Conservation (phyloP, 768 basidiomycete species). For the Mycena latifolia region DNA sequence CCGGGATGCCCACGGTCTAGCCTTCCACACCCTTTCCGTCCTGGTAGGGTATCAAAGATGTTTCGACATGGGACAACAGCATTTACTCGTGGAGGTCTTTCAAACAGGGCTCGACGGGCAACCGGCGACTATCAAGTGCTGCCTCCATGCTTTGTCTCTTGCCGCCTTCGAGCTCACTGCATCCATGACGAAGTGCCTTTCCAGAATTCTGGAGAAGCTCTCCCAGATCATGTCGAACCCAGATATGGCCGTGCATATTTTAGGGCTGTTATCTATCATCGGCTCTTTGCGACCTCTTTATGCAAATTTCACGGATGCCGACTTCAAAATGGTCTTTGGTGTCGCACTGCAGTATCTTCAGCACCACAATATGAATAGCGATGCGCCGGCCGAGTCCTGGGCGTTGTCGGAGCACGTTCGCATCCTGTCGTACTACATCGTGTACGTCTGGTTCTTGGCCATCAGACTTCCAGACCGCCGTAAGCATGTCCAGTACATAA, state of each 20-base stretch:
- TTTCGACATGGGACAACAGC: conserved; percentile 76
- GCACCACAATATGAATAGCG: conserved; percentile 79
- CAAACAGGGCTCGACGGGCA: conserved; percentile 77
- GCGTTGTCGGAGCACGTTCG: conserved; percentile 93
- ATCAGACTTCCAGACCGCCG: conserved; percentile 86
- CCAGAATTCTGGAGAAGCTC: conserved; percentile 87
- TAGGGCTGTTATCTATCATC: conserved; percentile 90
- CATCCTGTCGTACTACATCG: conserved; percentile 88
- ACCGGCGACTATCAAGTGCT: conserved; percentile 85
- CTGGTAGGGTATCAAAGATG: conserved; percentile 88
- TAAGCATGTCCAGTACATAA: conserved; percentile 87
- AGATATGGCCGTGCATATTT: conserved; percentile 95
- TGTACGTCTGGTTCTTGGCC: conserved; percentile 96
- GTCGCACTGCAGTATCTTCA: conserved; percentile 95
- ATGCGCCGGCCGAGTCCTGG: conserved; percentile 76
- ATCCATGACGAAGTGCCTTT: conserved; percentile 83
- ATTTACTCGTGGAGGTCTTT: conserved; percentile 81
- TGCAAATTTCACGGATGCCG: conserved; percentile 90
- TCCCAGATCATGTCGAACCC: conserved; percentile 96
- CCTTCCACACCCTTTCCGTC: conserved; percentile 89
- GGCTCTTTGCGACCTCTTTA: conserved; percentile 85
- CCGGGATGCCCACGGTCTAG: conserved; percentile 89
- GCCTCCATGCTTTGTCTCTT: conserved; percentile 90
- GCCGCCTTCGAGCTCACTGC: conserved; percentile 88
- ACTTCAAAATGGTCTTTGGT: conserved; percentile 95